Evolutionary conservation across 169 alveolate species (phyloP).

Genomic region (Plasmodium vinckei): DNA sequence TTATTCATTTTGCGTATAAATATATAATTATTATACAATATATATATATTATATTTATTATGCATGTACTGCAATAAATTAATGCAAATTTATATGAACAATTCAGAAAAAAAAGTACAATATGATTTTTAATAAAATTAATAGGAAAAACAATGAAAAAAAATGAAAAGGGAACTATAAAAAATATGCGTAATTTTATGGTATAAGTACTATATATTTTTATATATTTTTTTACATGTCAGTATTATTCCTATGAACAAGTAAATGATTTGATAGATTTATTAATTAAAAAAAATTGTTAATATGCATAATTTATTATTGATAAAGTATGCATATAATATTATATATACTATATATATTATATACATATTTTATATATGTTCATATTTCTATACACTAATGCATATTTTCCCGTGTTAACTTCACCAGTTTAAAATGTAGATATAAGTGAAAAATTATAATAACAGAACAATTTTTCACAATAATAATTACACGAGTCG

Average conservation of each 20-base stretch:
- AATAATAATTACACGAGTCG: background rate
- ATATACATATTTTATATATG: background rate
- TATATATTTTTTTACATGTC: constrained; percentile 18
- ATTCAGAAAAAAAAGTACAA: constrained; percentile 10
- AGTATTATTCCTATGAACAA: constrained; percentile 27
- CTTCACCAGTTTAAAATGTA: background rate
- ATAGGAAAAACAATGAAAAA: constrained; percentile 5
- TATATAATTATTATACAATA: no score
- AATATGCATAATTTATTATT: background rate
- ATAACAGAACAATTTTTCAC: background rate
- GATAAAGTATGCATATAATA: constrained; percentile 4
- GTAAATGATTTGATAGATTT: constrained; percentile 19
- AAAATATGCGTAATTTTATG: constrained; percentile 23
- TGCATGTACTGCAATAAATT: background rate
- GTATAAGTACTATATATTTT: constrained; percentile 12
- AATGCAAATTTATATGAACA: constrained; percentile 2
- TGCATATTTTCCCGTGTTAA: background rate
- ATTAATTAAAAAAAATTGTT: constrained; percentile 1
- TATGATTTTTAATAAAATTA: constrained; percentile 7
- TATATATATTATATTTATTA: background rate
- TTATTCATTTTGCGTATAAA: no score
- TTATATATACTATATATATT: no score
- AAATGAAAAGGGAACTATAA: constrained; percentile 12
- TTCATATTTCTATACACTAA: background rate
- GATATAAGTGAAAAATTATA: background rate